A percentile compares a stretch with the other conserved stretches of the same genome.
These are phyloP conservation scores for Omphalotus guepiniiformis DNA, from an alignment of 768 basidiomycete genomes.

Conservation along the genomic window DNA sequence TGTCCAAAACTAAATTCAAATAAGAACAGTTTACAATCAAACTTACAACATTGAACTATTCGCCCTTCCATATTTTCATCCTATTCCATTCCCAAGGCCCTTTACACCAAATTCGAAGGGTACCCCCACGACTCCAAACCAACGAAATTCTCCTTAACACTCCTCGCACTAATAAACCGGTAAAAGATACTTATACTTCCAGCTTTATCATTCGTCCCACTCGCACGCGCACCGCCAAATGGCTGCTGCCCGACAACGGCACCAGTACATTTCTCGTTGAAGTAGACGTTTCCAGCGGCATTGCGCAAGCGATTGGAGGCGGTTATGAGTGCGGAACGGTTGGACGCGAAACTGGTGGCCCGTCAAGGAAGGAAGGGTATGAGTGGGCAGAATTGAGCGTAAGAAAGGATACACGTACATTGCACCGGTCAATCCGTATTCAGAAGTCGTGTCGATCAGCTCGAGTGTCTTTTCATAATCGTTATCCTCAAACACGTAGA, in stretches of 20 bases:
- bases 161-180: conserved; percentile 83
- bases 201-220: conserved; percentile 98
- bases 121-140: conserved; percentile 76
- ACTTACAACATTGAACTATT: too few relatives aligned
- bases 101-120: conserved; percentile 77
- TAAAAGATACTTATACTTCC: conserved; percentile 71
- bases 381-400: conserved; percentile 7
- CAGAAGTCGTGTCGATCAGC: conserved; percentile 79
- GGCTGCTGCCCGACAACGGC: conserved; percentile 98
- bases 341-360: conserved; percentile 65
- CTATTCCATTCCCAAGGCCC: too few relatives aligned
- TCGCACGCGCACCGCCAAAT: conserved; percentile 89
- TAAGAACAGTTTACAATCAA: too few relatives aligned
- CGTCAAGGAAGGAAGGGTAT: conserved; percentile 1
- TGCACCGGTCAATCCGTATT: conserved; percentile 92
- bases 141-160: conserved; percentile 97
- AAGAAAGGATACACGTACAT: conserved; percentile 52
- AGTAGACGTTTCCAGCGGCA: conserved; percentile 94
- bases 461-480: conserved; percentile 86
- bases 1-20: too few relatives aligned
- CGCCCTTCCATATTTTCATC: too few relatives aligned
- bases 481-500: conserved; percentile 84
- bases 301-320: conserved; percentile 84
- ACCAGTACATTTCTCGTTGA: conserved; percentile 97
- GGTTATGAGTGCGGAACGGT: conserved; percentile 73